phyloP scores from a whole-genome alignment of 2,329 filamentous ascomycete genomes.

The Elsinoe batatas region DNA sequence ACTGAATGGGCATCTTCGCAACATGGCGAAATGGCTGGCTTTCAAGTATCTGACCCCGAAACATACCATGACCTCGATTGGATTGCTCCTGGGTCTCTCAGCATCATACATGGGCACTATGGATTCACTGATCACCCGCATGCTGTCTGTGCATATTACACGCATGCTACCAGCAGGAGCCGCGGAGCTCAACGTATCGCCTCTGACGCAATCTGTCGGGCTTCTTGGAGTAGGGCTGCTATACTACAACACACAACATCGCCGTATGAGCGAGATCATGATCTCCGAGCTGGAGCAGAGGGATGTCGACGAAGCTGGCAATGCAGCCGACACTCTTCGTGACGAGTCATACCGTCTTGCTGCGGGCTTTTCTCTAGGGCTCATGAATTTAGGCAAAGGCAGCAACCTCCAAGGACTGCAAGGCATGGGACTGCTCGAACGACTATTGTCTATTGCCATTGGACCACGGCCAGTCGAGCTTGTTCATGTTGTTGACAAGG shows the following conservation, averaged over 20 bases:
- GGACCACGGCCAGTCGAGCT: slow-evolving; percentile 83
- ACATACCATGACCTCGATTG: slow-evolving; percentile 98
- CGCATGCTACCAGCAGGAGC: slow-evolving; percentile 86
- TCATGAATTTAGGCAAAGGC: slow-evolving; percentile 90
- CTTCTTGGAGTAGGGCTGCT: slow-evolving; percentile 94
- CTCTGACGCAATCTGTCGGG: slow-evolving; percentile 86
- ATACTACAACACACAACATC: slow-evolving; percentile 91
- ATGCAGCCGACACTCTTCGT: slow-evolving; percentile 64
- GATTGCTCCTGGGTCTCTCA: slow-evolving; percentile 80
- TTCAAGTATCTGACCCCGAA: slow-evolving; percentile 99
- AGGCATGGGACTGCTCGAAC: slow-evolving; percentile 87
- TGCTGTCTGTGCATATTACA: slow-evolving; percentile 92
- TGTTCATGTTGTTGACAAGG: slow-evolving; percentile 86
- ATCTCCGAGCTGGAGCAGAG: slow-evolving; percentile 90
- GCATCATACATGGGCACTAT: slow-evolving; percentile 94
- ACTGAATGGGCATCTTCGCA: slow-evolving; percentile 88
- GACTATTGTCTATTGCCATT: slow-evolving; percentile 74
- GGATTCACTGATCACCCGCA: slow-evolving; percentile 86
- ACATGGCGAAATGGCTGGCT: slow-evolving; percentile 92
- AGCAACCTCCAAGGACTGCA: slow-evolving; percentile 78
- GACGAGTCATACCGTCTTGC: slow-evolving; percentile 95
- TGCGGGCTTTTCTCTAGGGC: slow-evolving; percentile 83
- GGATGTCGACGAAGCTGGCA: slow-evolving; percentile 61
- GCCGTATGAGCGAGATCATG: slow-evolving; percentile 98
- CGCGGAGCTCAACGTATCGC: slow-evolving; percentile 86